phyloP scores from a whole-genome alignment of 495 filamentous ascomycete species.

The Lepidopterella palustris region DNA sequence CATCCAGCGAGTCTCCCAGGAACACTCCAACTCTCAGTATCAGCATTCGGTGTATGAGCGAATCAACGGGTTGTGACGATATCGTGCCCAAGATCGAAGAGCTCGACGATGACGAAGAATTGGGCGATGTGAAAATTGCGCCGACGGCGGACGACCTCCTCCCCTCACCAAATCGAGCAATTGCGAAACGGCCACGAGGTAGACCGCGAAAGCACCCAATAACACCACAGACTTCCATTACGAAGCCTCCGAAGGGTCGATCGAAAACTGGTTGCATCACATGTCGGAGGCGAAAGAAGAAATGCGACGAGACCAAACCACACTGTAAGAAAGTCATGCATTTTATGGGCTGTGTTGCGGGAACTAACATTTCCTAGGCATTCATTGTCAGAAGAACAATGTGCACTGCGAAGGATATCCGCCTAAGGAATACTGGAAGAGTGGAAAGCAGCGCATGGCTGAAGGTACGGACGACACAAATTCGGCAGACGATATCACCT shows the following conservation, averaged over 20 bases:
- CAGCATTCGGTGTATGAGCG: constrained; percentile 1
- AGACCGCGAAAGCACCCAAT: constrained; percentile 80
- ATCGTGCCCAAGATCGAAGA: constrained; percentile 37
- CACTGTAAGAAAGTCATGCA: constrained; percentile 51
- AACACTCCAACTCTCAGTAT: constrained; percentile 26
- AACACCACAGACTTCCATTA: constrained; percentile 45
- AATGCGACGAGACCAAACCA: constrained; percentile 93
- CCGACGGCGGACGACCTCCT: constrained; percentile 18
- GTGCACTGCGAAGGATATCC: constrained; percentile 90
- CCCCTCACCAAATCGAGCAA: constrained; percentile 17
- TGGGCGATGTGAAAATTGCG: constrained; percentile 25
- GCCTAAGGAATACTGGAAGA: constrained; percentile 81
- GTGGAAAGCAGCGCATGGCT: constrained; percentile 68
- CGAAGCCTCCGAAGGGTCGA: constrained; percentile 75
- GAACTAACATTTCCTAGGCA: constrained; percentile 44
- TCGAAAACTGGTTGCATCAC: constrained; percentile 94
- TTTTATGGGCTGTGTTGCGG: constrained; percentile 11
- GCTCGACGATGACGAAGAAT: constrained; percentile 30
- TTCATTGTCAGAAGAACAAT: constrained; percentile 91
- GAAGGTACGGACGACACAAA: constrained; percentile 51
- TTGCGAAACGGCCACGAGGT: constrained; percentile 58
- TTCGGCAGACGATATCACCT: background rate
- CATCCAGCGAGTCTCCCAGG: constrained; percentile 35
- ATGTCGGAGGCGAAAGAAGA: constrained; percentile 89
- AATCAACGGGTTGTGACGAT: constrained; percentile 24